These are phyloP conservation scores for Candida nemodendra DNA, from an alignment of 805 yeast species.

Conservation along the genomic window DNA sequence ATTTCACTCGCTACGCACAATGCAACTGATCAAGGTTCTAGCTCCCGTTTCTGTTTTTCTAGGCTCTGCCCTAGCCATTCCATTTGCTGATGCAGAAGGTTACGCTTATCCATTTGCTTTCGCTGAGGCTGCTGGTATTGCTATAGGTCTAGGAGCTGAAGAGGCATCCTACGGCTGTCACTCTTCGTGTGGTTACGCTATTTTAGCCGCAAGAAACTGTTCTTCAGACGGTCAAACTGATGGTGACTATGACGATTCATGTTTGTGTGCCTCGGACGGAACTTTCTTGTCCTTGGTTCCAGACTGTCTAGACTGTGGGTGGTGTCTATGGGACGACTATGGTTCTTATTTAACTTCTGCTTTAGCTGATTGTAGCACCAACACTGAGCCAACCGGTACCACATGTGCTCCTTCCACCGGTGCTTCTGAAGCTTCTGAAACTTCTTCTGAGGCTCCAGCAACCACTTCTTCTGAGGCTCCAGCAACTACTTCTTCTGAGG, in stretches of 20 bases:
- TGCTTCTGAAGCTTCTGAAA: conserved; percentile 14
- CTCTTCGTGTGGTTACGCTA: conserved; percentile 36
- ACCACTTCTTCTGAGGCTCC: conserved; percentile 7
- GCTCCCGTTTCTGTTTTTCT: not conserved
- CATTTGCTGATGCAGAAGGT: conserved; percentile 21
- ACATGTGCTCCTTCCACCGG: conserved; percentile 21
- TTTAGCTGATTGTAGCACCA: conserved; percentile 31
- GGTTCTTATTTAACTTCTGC: conserved; percentile 32
- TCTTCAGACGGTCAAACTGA: conserved; percentile 12
- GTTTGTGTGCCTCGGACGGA: conserved; percentile 33
- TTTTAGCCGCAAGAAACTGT: conserved; percentile 32
- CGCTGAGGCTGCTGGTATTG: conserved; percentile 30
- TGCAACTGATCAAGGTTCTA: conserved; percentile 8
- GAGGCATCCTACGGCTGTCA: conserved; percentile 35
- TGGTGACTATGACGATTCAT: conserved; percentile 32
- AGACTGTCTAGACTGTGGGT: conserved; percentile 40
- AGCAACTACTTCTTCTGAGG: conserved; percentile 15
- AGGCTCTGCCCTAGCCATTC: conserved; percentile 9
- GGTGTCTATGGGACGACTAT: conserved; percentile 40
- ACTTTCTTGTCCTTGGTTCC: conserved; percentile 29
- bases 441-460: conserved; percentile 7
- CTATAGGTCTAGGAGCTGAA: conserved; percentile 30
- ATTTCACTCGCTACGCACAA: no score
- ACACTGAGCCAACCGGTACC: conserved; percentile 40
- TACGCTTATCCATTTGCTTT: conserved; percentile 28